Evolutionary conservation across 2,329 filamentous ascomycete species (phyloP).

Genomic region (Venturia aucupariae): DNA sequence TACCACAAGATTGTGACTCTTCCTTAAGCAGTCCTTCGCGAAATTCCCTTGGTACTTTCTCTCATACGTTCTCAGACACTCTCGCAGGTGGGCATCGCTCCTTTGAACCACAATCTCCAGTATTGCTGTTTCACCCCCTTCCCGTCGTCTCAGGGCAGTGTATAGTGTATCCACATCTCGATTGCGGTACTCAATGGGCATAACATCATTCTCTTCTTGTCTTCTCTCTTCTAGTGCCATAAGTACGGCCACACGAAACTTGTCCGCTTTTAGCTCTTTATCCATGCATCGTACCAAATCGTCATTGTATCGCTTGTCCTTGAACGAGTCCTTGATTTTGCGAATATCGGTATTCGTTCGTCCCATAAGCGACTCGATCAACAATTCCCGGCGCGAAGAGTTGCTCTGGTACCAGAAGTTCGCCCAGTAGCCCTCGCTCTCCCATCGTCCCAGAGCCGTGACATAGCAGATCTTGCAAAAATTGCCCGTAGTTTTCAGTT

Average conservation of each 20-base stretch:
- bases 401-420: slow-evolving; percentile 96
- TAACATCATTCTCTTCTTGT: slow-evolving; percentile 67
- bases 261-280: slow-evolving; percentile 87
- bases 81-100: slow-evolving; percentile 71
- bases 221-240: slow-evolving; percentile 72
- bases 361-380: slow-evolving; percentile 91
- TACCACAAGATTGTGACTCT: slow-evolving; percentile 88
- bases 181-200: slow-evolving; percentile 46
- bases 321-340: slow-evolving; percentile 79
- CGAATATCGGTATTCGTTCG: slow-evolving; percentile 79
- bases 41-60: slow-evolving; percentile 68
- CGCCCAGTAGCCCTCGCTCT: slow-evolving; percentile 93
- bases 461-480: slow-evolving; percentile 90
- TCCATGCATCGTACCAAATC: slow-evolving; percentile 78
- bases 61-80: slow-evolving; percentile 72
- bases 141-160: slow-evolving; percentile 57
- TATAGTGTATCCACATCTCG: slow-evolving; percentile 66
- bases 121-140: slow-evolving; percentile 82
- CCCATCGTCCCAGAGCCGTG: slow-evolving; percentile 80
- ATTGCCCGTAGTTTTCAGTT: slow-evolving; percentile 64
- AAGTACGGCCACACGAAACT: slow-evolving; percentile 84
- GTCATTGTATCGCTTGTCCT: slow-evolving; percentile 84
- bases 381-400: slow-evolving; percentile 71
- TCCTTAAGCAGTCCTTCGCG: slow-evolving; percentile 74
- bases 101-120: slow-evolving; percentile 72